Evolutionary conservation across 306 rosid genomes (phyloP).

Genomic region (Trifolium pratense): DNA sequence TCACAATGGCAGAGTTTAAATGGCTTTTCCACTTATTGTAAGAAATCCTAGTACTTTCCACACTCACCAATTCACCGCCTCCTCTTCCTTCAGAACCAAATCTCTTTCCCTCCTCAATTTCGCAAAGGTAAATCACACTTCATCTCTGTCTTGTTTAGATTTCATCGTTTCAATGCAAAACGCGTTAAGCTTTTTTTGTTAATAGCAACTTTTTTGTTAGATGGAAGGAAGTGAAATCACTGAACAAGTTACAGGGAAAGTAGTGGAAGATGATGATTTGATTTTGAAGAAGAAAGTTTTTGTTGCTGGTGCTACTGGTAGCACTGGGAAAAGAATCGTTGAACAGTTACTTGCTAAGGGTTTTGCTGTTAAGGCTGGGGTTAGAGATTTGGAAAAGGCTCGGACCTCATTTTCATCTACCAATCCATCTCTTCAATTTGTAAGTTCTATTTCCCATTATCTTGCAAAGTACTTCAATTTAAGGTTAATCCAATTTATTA

Average conservation of each 20-base stretch:
- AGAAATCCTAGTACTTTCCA: constrained; percentile 41
- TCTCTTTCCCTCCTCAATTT: constrained; percentile 50
- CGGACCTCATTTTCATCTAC: constrained; percentile 53
- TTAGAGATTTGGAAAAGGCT: constrained; percentile 84
- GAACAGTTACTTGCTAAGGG: constrained; percentile 90
- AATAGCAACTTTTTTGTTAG: constrained; percentile 39
- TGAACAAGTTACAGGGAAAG: constrained; percentile 50
- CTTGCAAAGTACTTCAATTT: background rate
- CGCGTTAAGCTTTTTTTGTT: background rate
- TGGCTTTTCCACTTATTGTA: constrained; percentile 62
- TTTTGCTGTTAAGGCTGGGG: constrained; percentile 87
- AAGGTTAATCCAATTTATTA: background rate
- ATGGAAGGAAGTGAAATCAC: constrained; percentile 75
- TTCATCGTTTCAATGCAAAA: background rate
- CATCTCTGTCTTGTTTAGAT: background rate
- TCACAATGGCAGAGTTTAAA: constrained; percentile 32
- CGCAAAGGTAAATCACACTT: constrained; percentile 50
- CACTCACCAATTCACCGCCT: constrained; percentile 28
- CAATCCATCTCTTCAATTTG: constrained; percentile 82
- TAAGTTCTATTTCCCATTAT: constrained; percentile 45
- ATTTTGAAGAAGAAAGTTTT: constrained; percentile 66
- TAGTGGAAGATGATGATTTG: constrained; percentile 45
- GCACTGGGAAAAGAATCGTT: constrained; percentile 84
- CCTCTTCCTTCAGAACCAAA: constrained; percentile 37
- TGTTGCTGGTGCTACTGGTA: constrained; percentile 97